phyloP scores from a whole-genome alignment of 2,329 filamentous ascomycete species.

The Helotiales sp. region DNA sequence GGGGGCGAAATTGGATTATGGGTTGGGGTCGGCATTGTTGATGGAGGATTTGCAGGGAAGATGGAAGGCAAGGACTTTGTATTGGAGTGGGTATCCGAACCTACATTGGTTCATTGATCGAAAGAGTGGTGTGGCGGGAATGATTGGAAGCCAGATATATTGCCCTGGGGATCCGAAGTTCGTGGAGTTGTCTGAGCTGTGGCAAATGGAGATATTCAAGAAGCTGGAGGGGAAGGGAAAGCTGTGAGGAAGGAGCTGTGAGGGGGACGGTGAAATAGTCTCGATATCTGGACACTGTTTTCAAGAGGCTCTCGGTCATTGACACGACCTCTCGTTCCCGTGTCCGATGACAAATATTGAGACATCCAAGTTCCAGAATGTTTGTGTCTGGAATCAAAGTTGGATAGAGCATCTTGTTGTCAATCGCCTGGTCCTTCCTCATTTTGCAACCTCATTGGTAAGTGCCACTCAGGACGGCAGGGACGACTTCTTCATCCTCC shows the following conservation, averaged over 20 bases:
- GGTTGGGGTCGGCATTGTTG: constrained; percentile 44
- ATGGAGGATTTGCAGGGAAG: constrained; percentile 38
- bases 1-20: constrained; percentile 41
- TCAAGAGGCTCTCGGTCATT: not conserved
- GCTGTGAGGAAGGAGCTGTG: not conserved
- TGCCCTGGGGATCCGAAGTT: constrained; percentile 42
- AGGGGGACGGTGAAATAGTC: no score
- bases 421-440: no score
- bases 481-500: not conserved
- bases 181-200: constrained; percentile 37
- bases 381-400: no score
- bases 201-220: constrained; percentile 42
- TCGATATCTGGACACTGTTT: no score
- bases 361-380: not conserved
- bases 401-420: no score
- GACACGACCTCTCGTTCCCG: no score
- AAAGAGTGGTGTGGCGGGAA: constrained; percentile 40
- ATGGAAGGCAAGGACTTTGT: constrained; percentile 41
- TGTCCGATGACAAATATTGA: no score
- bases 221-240: constrained; percentile 12
- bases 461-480: not conserved
- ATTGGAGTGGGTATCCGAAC: constrained; percentile 49
- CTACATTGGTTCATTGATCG: constrained; percentile 46
- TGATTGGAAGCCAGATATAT: constrained; percentile 44
- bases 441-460: not conserved